Base-by-base conservation (phyloP, 1,139 yeast genomes). In the Starmera stellimalicola region DNA sequence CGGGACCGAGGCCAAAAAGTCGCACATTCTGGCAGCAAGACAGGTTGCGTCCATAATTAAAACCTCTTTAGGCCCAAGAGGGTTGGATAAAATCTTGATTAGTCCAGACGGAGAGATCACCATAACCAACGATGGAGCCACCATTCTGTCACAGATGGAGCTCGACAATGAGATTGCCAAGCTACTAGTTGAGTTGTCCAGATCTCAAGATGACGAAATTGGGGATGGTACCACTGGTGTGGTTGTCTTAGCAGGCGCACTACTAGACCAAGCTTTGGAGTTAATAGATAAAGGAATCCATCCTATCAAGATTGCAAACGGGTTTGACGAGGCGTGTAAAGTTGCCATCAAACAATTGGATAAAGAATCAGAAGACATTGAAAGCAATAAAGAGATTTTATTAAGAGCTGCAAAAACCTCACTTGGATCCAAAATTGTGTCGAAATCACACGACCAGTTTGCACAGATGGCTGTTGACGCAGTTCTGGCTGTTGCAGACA, bases 211-310 rank as follows among this genome's bases (percentile, higher is more conserved):
- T 58, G 96, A 91, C 54, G 98, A 93, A 62, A 87, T 93, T 52
- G 99, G 99, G 37, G 99, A 93, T 56, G 99, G 99, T 54, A 93
- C 99, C 27, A 93, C 99, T 4, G 98, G 98, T 51, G 99, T 93
- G 23, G 98, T 91, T 37, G 97, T 93, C 2, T 65, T 93, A 34
- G 97, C 98, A 2, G 84, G 95, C 47, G 94, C 97, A 2, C 66
- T 93, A 45, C 68, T 93, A 40, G 98, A 91, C 55, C 95, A 91
- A 62, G 96, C 98, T 2, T 63, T 82, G 38, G 97, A 87, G 55
- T 72, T 93, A 47, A 85, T 93, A 47, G 97, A 91, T 51, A 85
- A 84, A 63, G 98, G 97, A 35, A 88, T 93, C 42, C 98, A 93
- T 54, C 98, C 98, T 36, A 85, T 93, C 47, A 82, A 88, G 55